A percentile compares a stretch with the other conserved stretches of the same genome.
Evolutionary conservation across 495 filamentous ascomycete species (phyloP).

Genomic region (Hypoxylon perforatum): DNA sequence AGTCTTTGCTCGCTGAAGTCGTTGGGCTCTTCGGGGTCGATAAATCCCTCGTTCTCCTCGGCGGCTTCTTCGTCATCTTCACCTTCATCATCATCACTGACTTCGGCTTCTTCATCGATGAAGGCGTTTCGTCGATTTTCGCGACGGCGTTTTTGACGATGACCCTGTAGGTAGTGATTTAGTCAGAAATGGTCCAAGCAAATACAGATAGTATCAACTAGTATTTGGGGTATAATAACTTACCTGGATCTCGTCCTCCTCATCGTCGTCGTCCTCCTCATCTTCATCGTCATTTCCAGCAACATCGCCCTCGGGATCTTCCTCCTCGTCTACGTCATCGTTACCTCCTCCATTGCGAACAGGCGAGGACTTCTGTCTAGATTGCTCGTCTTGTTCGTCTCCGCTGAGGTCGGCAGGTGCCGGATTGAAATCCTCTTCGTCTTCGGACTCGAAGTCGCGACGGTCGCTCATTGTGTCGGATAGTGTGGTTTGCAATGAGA

Average conservation of each 20-base stretch:
- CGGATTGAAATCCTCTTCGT: slow-evolving; percentile 87
- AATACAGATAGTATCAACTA: background rate
- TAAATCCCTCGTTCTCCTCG: slow-evolving; percentile 83
- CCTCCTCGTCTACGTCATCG: slow-evolving; percentile 62
- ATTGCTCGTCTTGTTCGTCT: slow-evolving; percentile 60
- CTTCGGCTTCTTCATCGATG: slow-evolving; percentile 96
- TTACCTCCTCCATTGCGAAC: slow-evolving; percentile 43
- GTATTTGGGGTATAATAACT: slow-evolving; percentile 23
- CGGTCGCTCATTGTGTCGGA: slow-evolving; percentile 57
- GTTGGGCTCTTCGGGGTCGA: slow-evolving; percentile 89
- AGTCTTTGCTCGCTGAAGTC: slow-evolving; percentile 85
- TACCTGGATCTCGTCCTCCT: slow-evolving; percentile 68
- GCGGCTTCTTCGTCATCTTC: slow-evolving; percentile 90
- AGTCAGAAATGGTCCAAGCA: slow-evolving; percentile 12
- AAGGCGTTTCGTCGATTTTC: slow-evolving; percentile 79
- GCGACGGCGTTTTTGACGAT: slow-evolving; percentile 80
- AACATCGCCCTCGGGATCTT: slow-evolving; percentile 63
- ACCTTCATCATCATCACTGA: slow-evolving; percentile 93
- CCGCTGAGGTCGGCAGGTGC: slow-evolving; percentile 74
- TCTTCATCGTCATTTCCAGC: slow-evolving; percentile 54
- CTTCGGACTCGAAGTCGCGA: slow-evolving; percentile 69
- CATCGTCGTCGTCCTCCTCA: slow-evolving; percentile 65
- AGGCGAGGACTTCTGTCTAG: slow-evolving; percentile 34
- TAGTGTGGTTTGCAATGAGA: slow-evolving; percentile 1
- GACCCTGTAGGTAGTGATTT: slow-evolving; percentile 62